Conservation (phyloP, 1,284 basidiomycete species). For the Meira miltonrushii region DNA sequence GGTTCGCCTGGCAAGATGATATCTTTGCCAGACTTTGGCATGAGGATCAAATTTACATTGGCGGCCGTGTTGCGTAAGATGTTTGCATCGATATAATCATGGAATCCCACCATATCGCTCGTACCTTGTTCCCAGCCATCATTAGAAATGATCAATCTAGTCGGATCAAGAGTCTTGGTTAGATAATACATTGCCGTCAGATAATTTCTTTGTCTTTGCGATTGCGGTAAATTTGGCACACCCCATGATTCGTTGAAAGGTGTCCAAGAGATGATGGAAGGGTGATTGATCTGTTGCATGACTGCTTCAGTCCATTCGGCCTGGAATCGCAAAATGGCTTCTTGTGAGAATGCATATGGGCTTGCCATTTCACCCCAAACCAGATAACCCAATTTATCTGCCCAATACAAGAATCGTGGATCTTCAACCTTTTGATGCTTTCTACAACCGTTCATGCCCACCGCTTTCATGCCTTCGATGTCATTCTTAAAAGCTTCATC, state of each 20-base stretch:
- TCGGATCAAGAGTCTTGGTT: conserved; percentile 28
- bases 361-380: conserved; percentile 39
- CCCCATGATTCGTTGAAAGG: conserved; percentile 36
- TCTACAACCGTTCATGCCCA: conserved; percentile 30
- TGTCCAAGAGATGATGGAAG: conserved; percentile 32
- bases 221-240: conserved; percentile 20
- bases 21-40: conserved; percentile 13
- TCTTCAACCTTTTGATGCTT: conserved; percentile 35
- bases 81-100: conserved; percentile 20
- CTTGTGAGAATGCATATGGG: conserved; percentile 26
- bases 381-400: conserved; percentile 27
- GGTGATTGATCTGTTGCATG: conserved; percentile 26
- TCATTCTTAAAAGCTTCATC: conserved; percentile 17
- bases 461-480: conserved; percentile 25
- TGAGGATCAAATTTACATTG: conserved; percentile 15
- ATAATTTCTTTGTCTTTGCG: conserved; percentile 20
- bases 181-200: conserved; percentile 24
- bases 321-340: conserved; percentile 22
- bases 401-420: conserved; percentile 20
- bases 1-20: conserved; percentile 13
- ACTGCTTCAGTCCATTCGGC: conserved; percentile 33
- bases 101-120: conserved; percentile 25
- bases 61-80: conserved; percentile 9
- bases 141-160: conserved; percentile 25
- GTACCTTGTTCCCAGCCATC: conserved; percentile 36